Base-by-base conservation (phyloP, 2,329 filamentous ascomycete species). In the Myriangium duriaei region DNA sequence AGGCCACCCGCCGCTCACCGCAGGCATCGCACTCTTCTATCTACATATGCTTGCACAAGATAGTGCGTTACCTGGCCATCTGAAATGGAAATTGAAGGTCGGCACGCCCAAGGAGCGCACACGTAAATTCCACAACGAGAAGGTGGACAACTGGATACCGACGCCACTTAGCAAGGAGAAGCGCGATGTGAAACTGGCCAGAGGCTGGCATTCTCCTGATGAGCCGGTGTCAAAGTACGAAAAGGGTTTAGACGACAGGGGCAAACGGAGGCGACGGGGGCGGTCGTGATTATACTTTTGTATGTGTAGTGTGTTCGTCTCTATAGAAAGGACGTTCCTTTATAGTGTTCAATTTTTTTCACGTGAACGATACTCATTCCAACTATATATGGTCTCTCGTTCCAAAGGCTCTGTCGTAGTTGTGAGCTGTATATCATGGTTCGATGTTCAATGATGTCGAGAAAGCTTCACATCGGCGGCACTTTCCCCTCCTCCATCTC, bases 191-290 rank as follows among this genome's bases (percentile, higher is more conserved):
- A 86, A 85, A 71, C 62, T 79, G 14, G 68, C 72, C 2, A 62
- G 81, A 18, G 81, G 81, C 0, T 87, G 81, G 81, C 72, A 84
- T 1, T 71, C 76, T 61, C 81, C 81, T 1, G 79, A 86, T 51
- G 81, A 86, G 50, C 67, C 76, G 3, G 65, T 86, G 9, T 76
- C 76, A 6, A 68, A 79, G 50, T 77, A 81, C 60, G 81, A 87
- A 62, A 32, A 34, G 34, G 26, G 32, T 16, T 21, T 40, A n/a
- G 30, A 13, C 13, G 16, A 16, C 11, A 39, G 30, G 18, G 32
- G 30, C 28, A 39, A 33, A 17, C 12, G 35, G n/a, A 19, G 35
- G 24, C 35, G 35, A 13, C 21, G 35, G 29, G 15, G 32, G 34
- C 7, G 6, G 13, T 5, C n/a, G 12, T 4, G 15, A 12, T 13